Conservation (phyloP, 2,329 filamentous ascomycete genomes). For the Nigrospora osmanthi region DNA sequence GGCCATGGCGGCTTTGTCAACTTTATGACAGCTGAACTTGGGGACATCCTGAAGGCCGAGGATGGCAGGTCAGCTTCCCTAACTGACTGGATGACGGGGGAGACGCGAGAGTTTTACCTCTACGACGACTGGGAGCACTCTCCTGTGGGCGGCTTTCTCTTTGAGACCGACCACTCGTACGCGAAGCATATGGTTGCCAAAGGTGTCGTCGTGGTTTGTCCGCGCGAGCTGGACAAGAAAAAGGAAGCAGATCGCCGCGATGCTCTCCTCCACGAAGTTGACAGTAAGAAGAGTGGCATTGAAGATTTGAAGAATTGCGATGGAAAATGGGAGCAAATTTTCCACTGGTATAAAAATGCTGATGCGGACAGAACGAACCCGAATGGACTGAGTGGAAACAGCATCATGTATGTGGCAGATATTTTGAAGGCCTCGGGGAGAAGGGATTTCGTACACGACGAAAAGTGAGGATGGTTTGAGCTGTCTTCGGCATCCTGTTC, state of each 20-base stretch:
- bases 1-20: conserved; percentile 6
- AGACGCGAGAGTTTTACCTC: conserved; percentile 5
- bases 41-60: not conserved
- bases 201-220: no score
- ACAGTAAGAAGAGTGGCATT: no score
- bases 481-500: no score
- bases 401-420: not conserved
- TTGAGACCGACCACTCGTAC: not conserved
- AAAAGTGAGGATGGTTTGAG: no score
- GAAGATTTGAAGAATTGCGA: no score
- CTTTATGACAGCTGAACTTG: conserved; percentile 1
- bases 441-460: not conserved
- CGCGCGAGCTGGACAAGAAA: no score
- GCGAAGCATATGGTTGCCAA: not conserved
- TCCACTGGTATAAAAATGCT: not conserved
- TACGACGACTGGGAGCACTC: no score
- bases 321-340: not conserved
- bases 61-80: conserved; percentile 4
- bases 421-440: not conserved
- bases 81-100: conserved; percentile 6
- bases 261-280: no score
- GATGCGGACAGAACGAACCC: not conserved
- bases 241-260: no score
- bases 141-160: no score
- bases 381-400: not conserved